Conservation (phyloP, 1,284 basidiomycete genomes). For the Puccinia novopanici region DNA sequence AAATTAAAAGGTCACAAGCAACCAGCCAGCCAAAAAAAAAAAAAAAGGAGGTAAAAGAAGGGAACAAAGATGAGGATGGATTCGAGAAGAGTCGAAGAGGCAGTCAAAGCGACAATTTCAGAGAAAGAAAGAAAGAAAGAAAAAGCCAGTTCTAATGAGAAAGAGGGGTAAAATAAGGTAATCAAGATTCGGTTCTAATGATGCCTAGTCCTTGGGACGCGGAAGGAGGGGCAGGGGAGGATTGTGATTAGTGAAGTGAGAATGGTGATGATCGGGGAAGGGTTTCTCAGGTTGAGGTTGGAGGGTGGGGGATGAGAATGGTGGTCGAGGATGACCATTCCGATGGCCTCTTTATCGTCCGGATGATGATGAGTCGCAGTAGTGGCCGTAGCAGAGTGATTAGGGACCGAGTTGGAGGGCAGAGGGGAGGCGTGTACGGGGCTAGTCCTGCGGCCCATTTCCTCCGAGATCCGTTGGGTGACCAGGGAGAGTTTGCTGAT, state of each 20-base stretch:
- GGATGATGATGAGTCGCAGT: too few relatives aligned
- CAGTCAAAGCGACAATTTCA: neutral
- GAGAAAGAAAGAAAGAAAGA: neutral
- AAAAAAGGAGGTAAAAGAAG: neutral
- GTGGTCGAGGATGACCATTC: constrained; percentile 14
- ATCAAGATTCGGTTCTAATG: neutral
- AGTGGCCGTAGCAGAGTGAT: too few relatives aligned
- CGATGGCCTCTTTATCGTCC: neutral
- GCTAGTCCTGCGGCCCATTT: constrained; percentile 9
- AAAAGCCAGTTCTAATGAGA: neutral
- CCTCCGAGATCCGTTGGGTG: constrained; percentile 14
- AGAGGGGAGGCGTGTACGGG: neutral
- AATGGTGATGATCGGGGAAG: neutral
- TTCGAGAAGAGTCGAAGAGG: too few relatives aligned
- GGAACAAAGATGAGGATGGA: too few relatives aligned
- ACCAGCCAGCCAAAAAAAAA: neutral
- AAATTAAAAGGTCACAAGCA: neutral
- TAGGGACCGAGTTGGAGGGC: neutral
- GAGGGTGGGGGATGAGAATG: neutral
- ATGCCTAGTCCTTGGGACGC: neutral
- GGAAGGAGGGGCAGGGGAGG: neutral
- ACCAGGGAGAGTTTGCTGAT: constrained; percentile 2
- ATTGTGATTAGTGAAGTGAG: neutral
- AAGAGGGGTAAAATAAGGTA: neutral
- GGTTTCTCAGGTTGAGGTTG: neutral